Conservation (phyloP, 1,139 yeast genomes). For the Candida sp. region DNA sequence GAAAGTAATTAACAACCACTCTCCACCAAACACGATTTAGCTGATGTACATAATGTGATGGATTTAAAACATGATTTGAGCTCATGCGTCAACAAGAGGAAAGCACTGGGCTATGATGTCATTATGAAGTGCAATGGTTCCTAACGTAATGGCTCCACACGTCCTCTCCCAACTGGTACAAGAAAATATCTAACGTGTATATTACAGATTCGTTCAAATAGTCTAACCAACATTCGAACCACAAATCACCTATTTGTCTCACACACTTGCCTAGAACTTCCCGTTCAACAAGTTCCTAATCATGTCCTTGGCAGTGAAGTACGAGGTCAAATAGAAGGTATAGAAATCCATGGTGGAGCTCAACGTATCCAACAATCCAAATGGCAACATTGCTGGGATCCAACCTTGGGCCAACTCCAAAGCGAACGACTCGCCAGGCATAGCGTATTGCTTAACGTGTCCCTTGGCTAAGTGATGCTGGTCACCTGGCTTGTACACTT, state of each 20-base stretch:
- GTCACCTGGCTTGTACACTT: conserved; percentile 79
- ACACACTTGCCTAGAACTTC: conserved; percentile 48
- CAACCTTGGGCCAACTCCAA: conserved; percentile 98
- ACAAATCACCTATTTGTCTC: too few relatives aligned
- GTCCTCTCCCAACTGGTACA: too few relatives aligned
- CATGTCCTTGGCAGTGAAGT: conserved; percentile 83
- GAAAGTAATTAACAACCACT: background rate
- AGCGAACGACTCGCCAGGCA: conserved; percentile 86
- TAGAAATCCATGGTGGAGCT: conserved; percentile 80
- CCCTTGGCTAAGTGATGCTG: conserved; percentile 82
- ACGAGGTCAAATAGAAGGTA: conserved; percentile 70
- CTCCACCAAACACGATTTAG: background rate
- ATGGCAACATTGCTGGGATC: conserved; percentile 98
- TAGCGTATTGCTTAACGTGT: conserved; percentile 76
- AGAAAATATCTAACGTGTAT: too few relatives aligned
- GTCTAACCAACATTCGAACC: too few relatives aligned
- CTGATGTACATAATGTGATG: background rate
- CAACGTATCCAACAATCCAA: conserved; percentile 84
- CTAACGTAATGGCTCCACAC: too few relatives aligned
- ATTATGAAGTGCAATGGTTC: too few relatives aligned
- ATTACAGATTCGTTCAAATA: too few relatives aligned
- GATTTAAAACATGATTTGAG: background rate
- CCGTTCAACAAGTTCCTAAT: conserved; percentile 65
- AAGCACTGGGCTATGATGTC: background rate
- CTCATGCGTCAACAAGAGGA: background rate